Evolutionary conservation across 768 basidiomycete genomes (phyloP), one percentile per base, ranked within the genome.

Genomic region (Melanogaster broomeanus): DNA sequence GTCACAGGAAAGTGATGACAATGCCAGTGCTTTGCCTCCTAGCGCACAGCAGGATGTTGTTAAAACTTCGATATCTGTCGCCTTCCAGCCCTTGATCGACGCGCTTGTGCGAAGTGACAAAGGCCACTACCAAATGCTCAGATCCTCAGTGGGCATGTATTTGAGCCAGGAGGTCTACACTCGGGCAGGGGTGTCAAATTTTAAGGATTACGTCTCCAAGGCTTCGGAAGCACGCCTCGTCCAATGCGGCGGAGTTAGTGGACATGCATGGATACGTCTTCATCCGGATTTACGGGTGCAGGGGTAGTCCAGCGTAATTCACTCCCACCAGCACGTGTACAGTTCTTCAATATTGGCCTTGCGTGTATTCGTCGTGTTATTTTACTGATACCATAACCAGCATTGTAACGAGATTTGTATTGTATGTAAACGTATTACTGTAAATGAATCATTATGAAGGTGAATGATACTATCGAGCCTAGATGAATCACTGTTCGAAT

Each of bases 181-280:
- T 58, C 60, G 61, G 30, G 77, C 74, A 10, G 74, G 76, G 2
- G 75, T 73, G 5, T 25, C 68, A 6, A 71, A 60, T 22, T 79
- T 81, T 54, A 64, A 64, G n/a, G 70, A 75, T 38, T 82, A 81
- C 53, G 45, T 68, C 12, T 56, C 52, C 9, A 52, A 72, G 46
- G 80, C 80, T 12, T 64, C 67, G 34, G 62, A 72, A 49, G 64
- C 56, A 13, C 72, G 68, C 21, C 65, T 81, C 27, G 56, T 80
- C 45, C 68, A 70, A 35, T 64, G 71, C 13, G 80, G 79, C 25
- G 77, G 76, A 4, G 39, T 37, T 40, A 70, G 66, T 24, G 68
- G 68, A 4, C 33, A 49, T 15, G 72, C 70, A 9, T 78, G 78
- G 78, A 59, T 67, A 56, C 9, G 55, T 41, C 60, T 67, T 45